These are phyloP conservation scores for Hymenoscyphus linearis DNA, from an alignment of 2,329 filamentous ascomycete species.

Conservation along the genomic window DNA sequence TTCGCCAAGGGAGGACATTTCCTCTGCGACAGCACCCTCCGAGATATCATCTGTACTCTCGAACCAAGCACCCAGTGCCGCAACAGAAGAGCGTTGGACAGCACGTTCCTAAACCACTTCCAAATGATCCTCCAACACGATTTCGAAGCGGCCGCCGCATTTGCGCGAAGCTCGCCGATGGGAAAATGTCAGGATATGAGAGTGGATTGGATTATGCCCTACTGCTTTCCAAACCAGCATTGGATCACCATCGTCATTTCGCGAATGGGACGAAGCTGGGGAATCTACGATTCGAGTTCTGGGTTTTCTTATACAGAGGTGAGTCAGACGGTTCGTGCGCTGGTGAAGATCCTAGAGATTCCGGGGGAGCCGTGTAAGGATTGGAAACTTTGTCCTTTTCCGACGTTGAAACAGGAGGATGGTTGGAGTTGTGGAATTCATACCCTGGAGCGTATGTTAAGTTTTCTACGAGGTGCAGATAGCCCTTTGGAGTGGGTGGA, in stretches of 20 bases:
- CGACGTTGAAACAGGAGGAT: not conserved
- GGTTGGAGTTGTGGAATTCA: not conserved
- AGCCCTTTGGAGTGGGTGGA: not conserved
- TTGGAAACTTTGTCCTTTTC: not conserved
- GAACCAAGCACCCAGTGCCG: not conserved
- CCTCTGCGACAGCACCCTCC: not conserved
- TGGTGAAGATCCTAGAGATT: not conserved
- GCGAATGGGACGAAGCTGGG: not conserved
- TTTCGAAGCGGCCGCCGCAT: not conserved
- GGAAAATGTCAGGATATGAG: not conserved
- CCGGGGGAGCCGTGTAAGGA: not conserved
- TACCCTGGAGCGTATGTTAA: not conserved
- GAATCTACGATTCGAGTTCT: not conserved
- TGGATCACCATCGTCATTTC: not conserved
- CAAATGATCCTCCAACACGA: not conserved
- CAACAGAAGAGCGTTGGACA: not conserved
- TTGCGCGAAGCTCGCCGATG: not conserved
- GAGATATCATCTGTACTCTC: not conserved
- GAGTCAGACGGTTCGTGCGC: not conserved
- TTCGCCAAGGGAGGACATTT: not conserved
- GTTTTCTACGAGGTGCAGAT: not conserved
- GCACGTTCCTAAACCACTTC: not conserved
- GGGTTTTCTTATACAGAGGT: not conserved
- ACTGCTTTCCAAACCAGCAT: not conserved
- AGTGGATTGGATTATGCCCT: not conserved